Base-by-base conservation (phyloP, 169 alveolate species). In the Eimeria sp. region DNA sequence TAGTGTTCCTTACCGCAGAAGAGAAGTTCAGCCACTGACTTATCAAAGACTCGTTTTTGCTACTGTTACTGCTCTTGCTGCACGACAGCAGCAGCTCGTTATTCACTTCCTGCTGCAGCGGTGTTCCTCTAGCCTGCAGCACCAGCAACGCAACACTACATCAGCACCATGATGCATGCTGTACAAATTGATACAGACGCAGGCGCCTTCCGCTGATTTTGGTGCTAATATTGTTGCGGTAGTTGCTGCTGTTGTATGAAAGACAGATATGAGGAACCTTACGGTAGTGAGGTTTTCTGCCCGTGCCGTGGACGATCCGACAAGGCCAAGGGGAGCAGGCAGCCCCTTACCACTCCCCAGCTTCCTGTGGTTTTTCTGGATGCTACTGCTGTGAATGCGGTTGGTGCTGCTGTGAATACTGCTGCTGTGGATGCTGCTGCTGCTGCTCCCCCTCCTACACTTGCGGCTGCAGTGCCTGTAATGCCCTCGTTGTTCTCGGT, bases 1-100 rank as follows among this genome's bases (percentile, higher is more conserved):
- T 5, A 73, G 54, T 40, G 84, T 7, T 14, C 5, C 9, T 43
- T 78, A 78, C 89, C 89, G 89, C 89, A 43, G 89, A 78, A 49
- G 89, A 78, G 61, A 14, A 78, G 67, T 78, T 78, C 10, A 78
- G 67, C 89, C 89, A 78, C 54, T 78, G 89, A 67, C 89, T 78
- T 43, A 78, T 78, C 65, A 78, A 45, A 14, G 89, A 78, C 25
- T 78, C 89, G 16, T 20, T 13, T 67, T 43, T 49, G 67, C 65
- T 49, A 18, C 89, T 78, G 61, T 67, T 6, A 25, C 61, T 49
- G 57, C 61, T 34, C 14, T 22, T 73, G 57, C 82, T 72, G 82
- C 84, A 40, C 25, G 57, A 14, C 4, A 40, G 84, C 84, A 73
- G 57, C 84, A 45, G 57, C 57, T 73, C 54, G 0, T 34, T 73